A percentile compares a stretch with the other conserved stretches of the same genome.
These are phyloP conservation scores for Hypoxylon cercidicola DNA, from an alignment of 495 filamentous ascomycete genomes.

Conservation along the genomic window DNA sequence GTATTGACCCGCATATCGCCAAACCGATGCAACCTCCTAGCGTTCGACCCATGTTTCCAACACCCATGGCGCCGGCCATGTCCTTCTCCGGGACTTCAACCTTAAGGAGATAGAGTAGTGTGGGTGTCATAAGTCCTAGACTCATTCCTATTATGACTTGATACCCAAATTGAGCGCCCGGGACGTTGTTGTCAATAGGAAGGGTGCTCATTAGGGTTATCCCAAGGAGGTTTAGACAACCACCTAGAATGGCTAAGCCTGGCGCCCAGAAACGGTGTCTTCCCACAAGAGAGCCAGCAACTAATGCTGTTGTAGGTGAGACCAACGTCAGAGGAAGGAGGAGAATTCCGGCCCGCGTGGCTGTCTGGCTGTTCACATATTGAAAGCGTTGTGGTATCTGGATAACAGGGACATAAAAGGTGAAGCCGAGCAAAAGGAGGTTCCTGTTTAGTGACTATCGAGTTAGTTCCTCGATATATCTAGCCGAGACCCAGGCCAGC, in stretches of 20 bases:
- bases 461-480: neutral
- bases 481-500: neutral
- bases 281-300: constrained; percentile 19
- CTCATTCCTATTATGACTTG: constrained; percentile 29
- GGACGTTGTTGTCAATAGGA: constrained; percentile 4
- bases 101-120: constrained; percentile 20
- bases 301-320: constrained; percentile 19
- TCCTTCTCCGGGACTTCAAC: constrained; percentile 25
- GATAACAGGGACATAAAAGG: constrained; percentile 26
- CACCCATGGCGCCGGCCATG: constrained; percentile 28
- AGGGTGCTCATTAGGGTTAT: constrained; percentile 27
- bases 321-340: constrained; percentile 25
- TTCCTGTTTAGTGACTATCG: constrained; percentile 1
- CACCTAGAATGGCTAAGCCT: constrained; percentile 18
- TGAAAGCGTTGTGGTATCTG: constrained; percentile 28
- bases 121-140: constrained; percentile 30
- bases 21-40: constrained; percentile 25
- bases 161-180: constrained; percentile 22
- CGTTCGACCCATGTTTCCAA: constrained; percentile 27
- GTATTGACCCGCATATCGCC: constrained; percentile 14
- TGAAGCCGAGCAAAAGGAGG: constrained; percentile 19
- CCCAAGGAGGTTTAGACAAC: constrained; percentile 19
- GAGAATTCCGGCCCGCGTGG: constrained; percentile 23
- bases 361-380: constrained; percentile 25
- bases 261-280: constrained; percentile 26